phyloP scores from a whole-genome alignment of 2,329 filamentous ascomycete genomes.

The Aspergillus novoparasiticus region DNA sequence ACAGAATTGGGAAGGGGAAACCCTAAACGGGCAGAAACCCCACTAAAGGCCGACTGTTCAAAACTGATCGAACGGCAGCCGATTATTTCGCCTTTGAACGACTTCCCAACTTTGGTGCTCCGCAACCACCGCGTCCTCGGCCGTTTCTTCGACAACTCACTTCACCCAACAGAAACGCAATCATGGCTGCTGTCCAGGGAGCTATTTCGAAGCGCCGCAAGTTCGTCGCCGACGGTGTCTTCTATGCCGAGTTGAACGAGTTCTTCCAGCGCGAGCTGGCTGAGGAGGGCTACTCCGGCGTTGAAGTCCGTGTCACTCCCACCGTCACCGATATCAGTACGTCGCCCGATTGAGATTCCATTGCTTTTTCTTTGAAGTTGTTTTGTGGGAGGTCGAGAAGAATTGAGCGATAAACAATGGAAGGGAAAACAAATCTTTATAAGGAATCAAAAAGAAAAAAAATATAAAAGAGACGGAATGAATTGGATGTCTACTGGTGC shows the following conservation, averaged over 20 bases:
- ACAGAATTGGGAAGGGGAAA: constrained; percentile 33
- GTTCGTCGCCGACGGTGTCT: constrained; percentile 97
- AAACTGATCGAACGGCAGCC: constrained; percentile 33
- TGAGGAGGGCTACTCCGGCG: constrained; percentile 99
- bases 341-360: constrained; percentile 32
- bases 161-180: constrained; percentile 41
- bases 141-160: constrained; percentile 39
- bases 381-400: not conserved
- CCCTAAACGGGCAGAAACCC: constrained; percentile 38
- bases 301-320: constrained; percentile 99
- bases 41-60: constrained; percentile 41
- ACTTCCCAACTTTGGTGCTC: constrained; percentile 30
- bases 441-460: not conserved
- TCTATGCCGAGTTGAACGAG: constrained; percentile 99
- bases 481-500: constrained; percentile 5
- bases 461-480: constrained; percentile 9
- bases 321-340: constrained; percentile 98
- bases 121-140: constrained; percentile 32
- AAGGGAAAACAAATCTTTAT: not conserved
- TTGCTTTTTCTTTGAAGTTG: constrained; percentile 17
- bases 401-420: not conserved
- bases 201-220: constrained; percentile 59
- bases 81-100: constrained; percentile 34
- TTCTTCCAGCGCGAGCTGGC: constrained; percentile 99
- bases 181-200: constrained; percentile 55